Base-by-base conservation (phyloP, 495 filamentous ascomycete genomes). In the Aspergillus bertholletiae region DNA sequence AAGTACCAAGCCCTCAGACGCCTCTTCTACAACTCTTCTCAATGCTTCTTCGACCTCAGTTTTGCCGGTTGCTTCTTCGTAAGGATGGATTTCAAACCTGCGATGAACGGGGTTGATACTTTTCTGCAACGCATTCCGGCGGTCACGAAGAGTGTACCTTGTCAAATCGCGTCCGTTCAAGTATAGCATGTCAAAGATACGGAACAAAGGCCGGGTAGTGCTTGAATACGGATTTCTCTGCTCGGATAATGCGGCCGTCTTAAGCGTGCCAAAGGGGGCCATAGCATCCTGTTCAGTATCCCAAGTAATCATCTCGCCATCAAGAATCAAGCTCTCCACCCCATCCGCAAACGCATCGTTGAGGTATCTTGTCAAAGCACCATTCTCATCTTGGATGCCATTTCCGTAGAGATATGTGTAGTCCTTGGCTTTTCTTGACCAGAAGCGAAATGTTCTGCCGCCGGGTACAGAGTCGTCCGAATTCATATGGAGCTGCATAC, bases 261-360 rank as follows among this genome's bases (percentile, higher is more conserved):
- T 98, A 24, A 98, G 77, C 0, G 90, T 96, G 6, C 94, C 94
- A 62, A 98, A 98, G 2, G 87, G 85, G 34, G 96, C 86, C 37
- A 92, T 88, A 48, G 84, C 84, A 69, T 96, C 86, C 47, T 89
- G 74, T 46, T 88, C 85, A n/a, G 90, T 85, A 66, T 97, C 91
- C 95, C 95, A 98, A 8, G 92, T 96, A 49, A 98, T 89, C 94
- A 98, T 98, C 69, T 98, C 94, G 9, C 94, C 94, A 60, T 98
- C 94, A 2, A 98, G 76, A 27, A 98, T 96, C 61, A 97, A 79
- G 63, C 91, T 90, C 41, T 85, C 74, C 8, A 97, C 92, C 0
- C 85, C 83, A 6, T 84, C 76, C 15, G 84, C 74, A 63, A 98
- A 98, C 4, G 90, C 91, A 51, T 84, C 77, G 48, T 84, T 83